A percentile compares a stretch with the other conserved stretches of the same genome.
Conservation (phyloP, 2,329 filamentous ascomycete genomes). For the Cladophialophora carrionii region DNA sequence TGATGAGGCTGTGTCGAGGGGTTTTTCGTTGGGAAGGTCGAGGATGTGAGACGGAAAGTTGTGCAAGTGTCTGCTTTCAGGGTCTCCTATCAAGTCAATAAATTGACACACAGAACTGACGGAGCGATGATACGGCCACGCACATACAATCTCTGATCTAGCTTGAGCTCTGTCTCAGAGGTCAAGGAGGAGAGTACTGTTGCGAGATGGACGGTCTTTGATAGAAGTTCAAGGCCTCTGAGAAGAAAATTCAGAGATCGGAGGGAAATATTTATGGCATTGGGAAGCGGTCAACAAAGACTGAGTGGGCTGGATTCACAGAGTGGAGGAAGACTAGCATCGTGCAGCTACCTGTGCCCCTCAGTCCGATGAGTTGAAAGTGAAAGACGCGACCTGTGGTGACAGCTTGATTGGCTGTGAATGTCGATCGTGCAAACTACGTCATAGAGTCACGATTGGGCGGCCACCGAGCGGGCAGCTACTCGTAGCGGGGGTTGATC, state of each 20-base stretch:
- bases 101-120: neutral
- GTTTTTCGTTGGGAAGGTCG: no score
- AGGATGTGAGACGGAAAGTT: neutral
- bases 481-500: neutral
- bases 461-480: no score
- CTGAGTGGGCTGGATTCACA: neutral
- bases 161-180: neutral
- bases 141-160: neutral
- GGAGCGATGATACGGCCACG: neutral
- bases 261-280: neutral
- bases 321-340: neutral
- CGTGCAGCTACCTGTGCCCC: neutral
- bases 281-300: conserved; percentile 1
- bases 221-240: neutral
- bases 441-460: neutral
- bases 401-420: conserved; percentile 6
- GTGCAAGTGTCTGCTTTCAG: neutral
- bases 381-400: neutral
- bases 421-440: neutral
- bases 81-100: neutral
- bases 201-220: neutral
- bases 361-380: conserved; percentile 7
- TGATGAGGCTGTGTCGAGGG: no score
- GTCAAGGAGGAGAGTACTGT: neutral
- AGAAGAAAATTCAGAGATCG: neutral